These are phyloP conservation scores for Plantago coronopus DNA, from an alignment of 305 asterid species.

Conservation along the genomic window DNA sequence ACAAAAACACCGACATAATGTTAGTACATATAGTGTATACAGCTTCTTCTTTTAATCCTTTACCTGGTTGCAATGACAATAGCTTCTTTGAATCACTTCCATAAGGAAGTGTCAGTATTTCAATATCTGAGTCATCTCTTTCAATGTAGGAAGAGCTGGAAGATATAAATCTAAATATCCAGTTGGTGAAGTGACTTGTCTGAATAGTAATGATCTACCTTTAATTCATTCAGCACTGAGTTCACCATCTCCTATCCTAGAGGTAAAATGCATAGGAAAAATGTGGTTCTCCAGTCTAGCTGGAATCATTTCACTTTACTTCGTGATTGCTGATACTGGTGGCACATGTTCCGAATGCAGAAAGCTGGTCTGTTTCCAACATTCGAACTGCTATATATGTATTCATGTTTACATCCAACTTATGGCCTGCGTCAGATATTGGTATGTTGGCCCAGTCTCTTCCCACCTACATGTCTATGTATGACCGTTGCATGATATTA, in stretches of 20 bases:
- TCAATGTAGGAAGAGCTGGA: slow-evolving; percentile 90
- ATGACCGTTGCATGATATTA: no score
- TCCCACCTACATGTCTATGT: not conserved
- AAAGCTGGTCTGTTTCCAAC: slow-evolving; percentile 89
- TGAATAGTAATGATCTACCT: slow-evolving; percentile 58
- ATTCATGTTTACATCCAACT: slow-evolving; percentile 62
- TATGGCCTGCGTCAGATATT: slow-evolving; percentile 65
- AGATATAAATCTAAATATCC: slow-evolving; percentile 83
- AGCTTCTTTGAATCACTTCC: slow-evolving; percentile 1
- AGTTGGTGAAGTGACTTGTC: slow-evolving; percentile 85
- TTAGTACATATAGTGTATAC: no score
- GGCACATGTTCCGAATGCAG: slow-evolving; percentile 41
- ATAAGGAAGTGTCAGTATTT: not conserved
- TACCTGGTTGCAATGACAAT: not conserved
- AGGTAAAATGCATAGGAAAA: slow-evolving; percentile 38
- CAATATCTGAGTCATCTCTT: slow-evolving; percentile 19
- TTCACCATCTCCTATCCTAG: slow-evolving; percentile 73
- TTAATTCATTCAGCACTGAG: slow-evolving; percentile 68
- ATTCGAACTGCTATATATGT: slow-evolving; percentile 74
- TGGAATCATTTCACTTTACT: not conserved
- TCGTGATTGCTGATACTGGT: slow-evolving; percentile 9
- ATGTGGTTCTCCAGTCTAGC: not conserved
- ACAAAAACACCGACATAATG: no score
- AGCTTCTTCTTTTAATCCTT: not conserved
- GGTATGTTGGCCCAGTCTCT: slow-evolving; percentile 40